Base-by-base conservation (phyloP, 73 alveolate genomes). In the Tetrahymena malaccensis region DNA sequence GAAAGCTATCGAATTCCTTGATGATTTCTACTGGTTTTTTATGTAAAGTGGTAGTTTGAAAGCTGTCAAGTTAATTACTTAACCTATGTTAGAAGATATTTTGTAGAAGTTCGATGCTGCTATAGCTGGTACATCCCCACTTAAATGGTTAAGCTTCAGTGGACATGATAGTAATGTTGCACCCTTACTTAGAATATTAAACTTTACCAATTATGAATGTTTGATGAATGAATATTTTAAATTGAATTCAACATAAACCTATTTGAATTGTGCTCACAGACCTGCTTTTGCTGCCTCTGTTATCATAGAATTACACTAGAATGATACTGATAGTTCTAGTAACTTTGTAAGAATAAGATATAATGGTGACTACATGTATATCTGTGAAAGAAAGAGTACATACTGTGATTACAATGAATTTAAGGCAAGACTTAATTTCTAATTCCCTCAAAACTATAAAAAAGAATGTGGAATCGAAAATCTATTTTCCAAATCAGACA, bases 271-370 rank as follows among this genome's bases (percentile, higher is more conserved):
- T 35, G 94, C 44, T 21, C 84, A 85, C 3, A 89, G 94, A 40
- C 97, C 97, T 13, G 95, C 89, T 44, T 95, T 85, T 95, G 97
- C 97, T 11, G 50, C 94, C 84, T 50, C 70, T 50, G 94, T 95
- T n/a, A 95, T 95, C 83, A 85, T 95, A 21, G 97, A 95, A 85
- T 95, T 95, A 35, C 94, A 57, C 83, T 35, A 58, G 56, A 85
- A 85, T 34, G 96, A 40, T 21, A 70, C 34, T 12, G 34, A 89
- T 21, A n/a, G 10, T 22, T 11, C 58, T 34, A 10, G 21, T 31
- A 55, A 95, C 85, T 95, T 34, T 50, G 95, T 95, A 21, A n/a
- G 94, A 95, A 43, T 95, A 3, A 40, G 70, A 35, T 95, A 95
- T 44, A 89, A 95, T 89, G 97, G 97, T 16, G 94, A 94, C 15